Evolutionary conservation across 208 protist species (phyloP), one percentile per base, ranked within the genome.

Genomic region (Crithidia sp.): DNA sequence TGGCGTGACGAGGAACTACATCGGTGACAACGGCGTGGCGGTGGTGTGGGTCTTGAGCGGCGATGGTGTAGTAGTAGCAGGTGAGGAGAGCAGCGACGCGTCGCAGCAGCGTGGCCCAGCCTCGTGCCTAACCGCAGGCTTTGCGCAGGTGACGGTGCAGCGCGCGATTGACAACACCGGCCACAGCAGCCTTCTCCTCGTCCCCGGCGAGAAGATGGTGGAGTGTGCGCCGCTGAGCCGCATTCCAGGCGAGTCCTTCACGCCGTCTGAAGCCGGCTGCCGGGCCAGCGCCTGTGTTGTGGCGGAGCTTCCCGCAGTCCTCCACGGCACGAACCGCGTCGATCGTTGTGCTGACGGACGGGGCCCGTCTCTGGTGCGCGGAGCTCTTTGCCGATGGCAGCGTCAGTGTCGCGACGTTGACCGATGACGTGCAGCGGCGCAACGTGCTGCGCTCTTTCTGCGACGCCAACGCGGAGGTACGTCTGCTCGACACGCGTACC

Each of bases 321-420:
- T 73, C 70, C 14, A 71, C 82, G 7, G 56, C 72, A 17, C 57
- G 52, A 67, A 79, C 62, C 9, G 52, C 56, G 67, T 67, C 81
- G 5, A 76, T 90, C 50, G 71, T 92, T 50, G 60, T 89, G 3
- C 76, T 93, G 43, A 92, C 85, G 6, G 81, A 94, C 73, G 91
- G 91, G 39, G 45, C 63, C 2, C 76, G 71, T 12, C 53, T 94
- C 45, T 94, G 89, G 89, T 83, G 81, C 13, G 86, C 86, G 19
- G 74, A 87, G 62, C 44, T 96, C 47, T 71, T 66, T 49, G 54
- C 71, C 45, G 78, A 96, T 52, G 91, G 88, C 58, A 70, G 49
- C 37, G 53, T 84, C 12, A 16, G 12, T 47, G 84, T 87, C 39
- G 50, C 9, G 17, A 61, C 73, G 56, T 63, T 74, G 40, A 57